Percentiles rank a stretch among this genome's conserved stretches.
phyloP scores from a whole-genome alignment of 164 flowering plant genomes.

The Vitis cinerea region DNA sequence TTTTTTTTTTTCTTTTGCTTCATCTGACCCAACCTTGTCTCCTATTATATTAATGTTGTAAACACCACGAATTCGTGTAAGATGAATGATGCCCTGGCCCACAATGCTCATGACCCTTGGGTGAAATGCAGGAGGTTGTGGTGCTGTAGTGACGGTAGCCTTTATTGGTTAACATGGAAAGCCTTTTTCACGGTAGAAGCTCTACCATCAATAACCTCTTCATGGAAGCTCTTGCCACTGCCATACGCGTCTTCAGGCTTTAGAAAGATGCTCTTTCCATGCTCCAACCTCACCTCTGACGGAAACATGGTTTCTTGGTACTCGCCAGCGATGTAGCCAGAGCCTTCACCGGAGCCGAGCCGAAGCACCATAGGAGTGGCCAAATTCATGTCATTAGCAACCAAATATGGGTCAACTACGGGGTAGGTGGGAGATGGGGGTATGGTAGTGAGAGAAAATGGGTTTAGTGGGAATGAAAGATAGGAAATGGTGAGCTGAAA shows the following conservation, averaged over 20 bases:
- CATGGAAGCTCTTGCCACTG: conserved; percentile 61
- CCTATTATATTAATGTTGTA: no score
- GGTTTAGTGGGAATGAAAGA: no score
- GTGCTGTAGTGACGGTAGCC: conserved; percentile 41
- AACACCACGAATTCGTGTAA: no score
- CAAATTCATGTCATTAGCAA: conserved; percentile 34
- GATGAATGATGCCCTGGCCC: no score
- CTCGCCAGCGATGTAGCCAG: conserved; percentile 30
- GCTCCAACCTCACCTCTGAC: conserved; percentile 81
- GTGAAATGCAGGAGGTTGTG: conserved; percentile 80
- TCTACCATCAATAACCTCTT: conserved; percentile 45
- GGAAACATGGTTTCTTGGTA: conserved; percentile 56
- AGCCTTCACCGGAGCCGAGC: conserved; percentile 56
- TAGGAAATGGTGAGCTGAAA: no score
- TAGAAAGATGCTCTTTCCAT: conserved; percentile 43
- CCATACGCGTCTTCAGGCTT: conserved; percentile 67
- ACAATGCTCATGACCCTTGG: conserved; percentile 52
- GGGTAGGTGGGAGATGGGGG: conserved; percentile 34
- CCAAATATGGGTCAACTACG: conserved; percentile 32
- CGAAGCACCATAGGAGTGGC: conserved; percentile 66
- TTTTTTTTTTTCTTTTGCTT: no score
- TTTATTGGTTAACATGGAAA: conserved; percentile 69
- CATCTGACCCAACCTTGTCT: no score
- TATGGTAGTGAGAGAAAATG: no score
- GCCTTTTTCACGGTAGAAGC: conserved; percentile 55